Evolutionary conservation across 192 early-diverging fungal genomes (phyloP), one percentile per base, ranked within the genome.

Genomic region (Coemansia sp.): DNA sequence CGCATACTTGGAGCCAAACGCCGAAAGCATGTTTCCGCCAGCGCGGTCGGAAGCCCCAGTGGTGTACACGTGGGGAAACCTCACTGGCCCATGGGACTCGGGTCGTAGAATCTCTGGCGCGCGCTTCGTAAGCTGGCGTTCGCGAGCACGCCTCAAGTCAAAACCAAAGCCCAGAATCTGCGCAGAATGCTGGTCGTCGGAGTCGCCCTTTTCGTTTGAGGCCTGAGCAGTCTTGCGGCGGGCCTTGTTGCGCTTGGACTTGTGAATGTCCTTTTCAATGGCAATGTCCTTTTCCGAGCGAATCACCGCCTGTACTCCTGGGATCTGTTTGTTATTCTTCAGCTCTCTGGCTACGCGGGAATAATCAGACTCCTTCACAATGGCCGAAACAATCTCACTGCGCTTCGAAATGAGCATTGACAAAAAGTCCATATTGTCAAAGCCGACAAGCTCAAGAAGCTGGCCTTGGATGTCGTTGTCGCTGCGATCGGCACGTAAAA

Each of bases 21-120:
- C 72, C 9, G 92, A 92, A 28, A 94, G 69, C 61, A 85, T 81
- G 30, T 87, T 87, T n/a, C 90, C 88, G 21, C 87, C 83, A 26
- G 81, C 74, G 9, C 68, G 66, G 7, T 26, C 71, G 6, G 23
- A 35, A 0, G 35, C 30, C 2, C 58, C 34, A 7, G 94, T 86
- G 51, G 90, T 88, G 72, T 94, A 98, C 0, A 98, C 91, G 61
- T 96, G 86, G 4, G 95, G 96, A 64, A 90, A 92, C 33, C 66
- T 60, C 46, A 84, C 79, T 2, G 75, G 31, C 7, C 35, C 66
- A 2, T 49, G 64, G 29, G 59, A 23, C 40, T 48, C 72, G 25
- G 77, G 71, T 28, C 52, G 67, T 43, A 82, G 58, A 20, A 61
- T 67, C 48, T 75, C 73, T 12, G 66, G 35, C 2, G 71, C 46